These are phyloP conservation scores for Arabidopsis suecica DNA, from an alignment of 345 rosid species.

Conservation along the genomic window DNA sequence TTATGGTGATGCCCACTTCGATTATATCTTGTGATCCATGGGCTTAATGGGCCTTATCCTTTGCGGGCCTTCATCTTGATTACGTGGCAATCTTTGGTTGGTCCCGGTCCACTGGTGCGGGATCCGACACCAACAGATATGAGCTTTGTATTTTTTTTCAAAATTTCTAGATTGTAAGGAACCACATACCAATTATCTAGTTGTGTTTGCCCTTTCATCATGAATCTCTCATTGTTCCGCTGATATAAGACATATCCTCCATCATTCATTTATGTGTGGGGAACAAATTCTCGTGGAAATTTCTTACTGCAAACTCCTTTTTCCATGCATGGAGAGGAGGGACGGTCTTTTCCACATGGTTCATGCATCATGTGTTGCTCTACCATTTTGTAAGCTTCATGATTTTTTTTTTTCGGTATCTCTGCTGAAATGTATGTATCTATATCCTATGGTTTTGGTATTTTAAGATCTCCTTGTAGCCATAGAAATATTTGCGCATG, in stretches of 20 bases:
- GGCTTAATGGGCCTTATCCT: too few relatives aligned
- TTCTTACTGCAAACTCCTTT: not conserved
- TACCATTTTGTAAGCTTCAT: not conserved
- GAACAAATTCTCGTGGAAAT: not conserved
- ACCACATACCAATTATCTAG: not conserved
- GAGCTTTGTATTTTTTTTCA: not conserved
- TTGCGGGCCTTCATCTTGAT: too few relatives aligned
- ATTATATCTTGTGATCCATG: too few relatives aligned
- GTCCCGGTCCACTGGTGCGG: too few relatives aligned
- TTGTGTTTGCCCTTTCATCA: not conserved
- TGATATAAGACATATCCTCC: not conserved
- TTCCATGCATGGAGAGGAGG: not conserved
- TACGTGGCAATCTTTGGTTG: too few relatives aligned
- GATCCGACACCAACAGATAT: too few relatives aligned
- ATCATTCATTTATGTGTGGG: not conserved
- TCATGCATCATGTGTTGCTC: conserved; percentile 8
- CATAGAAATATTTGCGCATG: not conserved
- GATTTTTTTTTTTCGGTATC: not conserved
- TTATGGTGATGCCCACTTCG: too few relatives aligned
- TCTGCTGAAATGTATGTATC: not conserved
- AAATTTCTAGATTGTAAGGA: not conserved
- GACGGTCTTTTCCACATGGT: not conserved
- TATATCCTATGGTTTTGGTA: not conserved
- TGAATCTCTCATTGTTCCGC: not conserved
- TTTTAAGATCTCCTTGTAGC: not conserved